These are phyloP conservation scores for Picochlorum sp. DNA, from an alignment of 139 green algal genomes.

Conservation along the genomic window DNA sequence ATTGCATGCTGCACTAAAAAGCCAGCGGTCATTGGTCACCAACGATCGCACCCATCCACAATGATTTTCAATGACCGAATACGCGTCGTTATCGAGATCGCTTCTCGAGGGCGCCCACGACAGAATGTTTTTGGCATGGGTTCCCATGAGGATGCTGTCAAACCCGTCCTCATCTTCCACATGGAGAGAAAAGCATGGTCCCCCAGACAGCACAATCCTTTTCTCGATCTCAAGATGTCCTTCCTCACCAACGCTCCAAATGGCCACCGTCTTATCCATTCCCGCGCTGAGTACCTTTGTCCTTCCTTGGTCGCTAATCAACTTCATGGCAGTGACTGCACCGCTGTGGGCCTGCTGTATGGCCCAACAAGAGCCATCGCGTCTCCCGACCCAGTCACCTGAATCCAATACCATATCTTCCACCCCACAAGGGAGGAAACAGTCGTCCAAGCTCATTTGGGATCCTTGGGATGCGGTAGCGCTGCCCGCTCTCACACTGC, in stretches of 20 bases:
- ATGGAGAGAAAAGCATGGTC: constrained; percentile 41
- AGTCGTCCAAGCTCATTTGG: no score
- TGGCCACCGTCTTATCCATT: constrained; percentile 49
- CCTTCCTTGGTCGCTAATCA: no score
- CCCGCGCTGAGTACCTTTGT: constrained; percentile 24
- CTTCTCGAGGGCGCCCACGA: constrained; percentile 38
- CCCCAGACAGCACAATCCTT: constrained; percentile 13
- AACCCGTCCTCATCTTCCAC: constrained; percentile 18
- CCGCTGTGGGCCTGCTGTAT: no score
- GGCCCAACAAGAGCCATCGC: no score
- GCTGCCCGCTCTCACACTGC: no score
- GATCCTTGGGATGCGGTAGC: no score
- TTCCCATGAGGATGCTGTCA: constrained; percentile 48
- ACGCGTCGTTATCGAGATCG: constrained; percentile 26
- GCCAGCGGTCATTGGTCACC: constrained; percentile 33
- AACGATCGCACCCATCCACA: constrained; percentile 60
- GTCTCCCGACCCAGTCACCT: no score
- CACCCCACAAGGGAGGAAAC: no score
- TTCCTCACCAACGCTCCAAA: constrained; percentile 27
- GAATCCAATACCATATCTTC: no score
- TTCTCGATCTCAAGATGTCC: constrained; percentile 3
- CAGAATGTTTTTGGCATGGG: constrained; percentile 42
- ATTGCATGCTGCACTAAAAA: constrained; percentile 66
- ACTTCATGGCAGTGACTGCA: no score
- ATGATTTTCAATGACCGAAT: constrained; percentile 48